These are phyloP conservation scores for Podosphaera leucotricha DNA, from an alignment of 2,329 filamentous ascomycete species.

Conservation along the genomic window DNA sequence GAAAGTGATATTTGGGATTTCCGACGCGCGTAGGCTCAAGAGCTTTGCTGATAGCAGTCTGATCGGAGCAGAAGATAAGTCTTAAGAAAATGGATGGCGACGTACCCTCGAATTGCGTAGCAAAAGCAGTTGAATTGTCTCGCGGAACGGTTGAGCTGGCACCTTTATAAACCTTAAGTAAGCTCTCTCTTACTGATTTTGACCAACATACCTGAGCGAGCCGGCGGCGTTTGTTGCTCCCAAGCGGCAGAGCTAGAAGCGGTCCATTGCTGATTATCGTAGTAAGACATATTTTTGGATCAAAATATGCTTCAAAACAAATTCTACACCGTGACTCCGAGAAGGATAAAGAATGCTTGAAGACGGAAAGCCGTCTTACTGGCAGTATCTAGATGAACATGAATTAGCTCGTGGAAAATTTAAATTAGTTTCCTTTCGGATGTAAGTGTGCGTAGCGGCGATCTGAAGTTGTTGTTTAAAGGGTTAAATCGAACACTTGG, in stretches of 20 bases:
- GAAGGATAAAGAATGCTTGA: conserved; percentile 14
- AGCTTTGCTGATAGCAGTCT: too few relatives aligned
- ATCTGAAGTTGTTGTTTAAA: not conserved
- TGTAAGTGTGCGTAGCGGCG: too few relatives aligned
- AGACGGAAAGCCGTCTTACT: too few relatives aligned
- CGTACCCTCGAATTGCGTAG: conserved; percentile 76
- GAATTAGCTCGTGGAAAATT: conserved; percentile 2
- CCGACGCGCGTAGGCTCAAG: not conserved
- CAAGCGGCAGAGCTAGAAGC: conserved; percentile 35
- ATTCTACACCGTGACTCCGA: conserved; percentile 13
- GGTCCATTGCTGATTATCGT: conserved; percentile 43
- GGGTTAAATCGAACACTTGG: not conserved
- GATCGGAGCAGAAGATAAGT: too few relatives aligned
- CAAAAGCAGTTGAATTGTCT: conserved; percentile 58
- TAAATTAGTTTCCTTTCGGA: not conserved
- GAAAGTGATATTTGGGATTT: not conserved
- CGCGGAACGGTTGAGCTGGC: conserved; percentile 50
- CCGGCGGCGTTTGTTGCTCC: conserved; percentile 50
- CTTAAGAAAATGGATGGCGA: too few relatives aligned
- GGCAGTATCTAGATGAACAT: not conserved
- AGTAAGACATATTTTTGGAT: conserved; percentile 35
- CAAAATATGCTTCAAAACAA: conserved; percentile 14
- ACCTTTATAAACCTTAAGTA: conserved; percentile 25
- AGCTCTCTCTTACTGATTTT: conserved; percentile 1
- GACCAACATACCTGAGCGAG: conserved; percentile 41